Evolutionary conservation across 2,329 filamentous ascomycete genomes (phyloP).

Genomic region (Paraphaeosphaeria minitans): DNA sequence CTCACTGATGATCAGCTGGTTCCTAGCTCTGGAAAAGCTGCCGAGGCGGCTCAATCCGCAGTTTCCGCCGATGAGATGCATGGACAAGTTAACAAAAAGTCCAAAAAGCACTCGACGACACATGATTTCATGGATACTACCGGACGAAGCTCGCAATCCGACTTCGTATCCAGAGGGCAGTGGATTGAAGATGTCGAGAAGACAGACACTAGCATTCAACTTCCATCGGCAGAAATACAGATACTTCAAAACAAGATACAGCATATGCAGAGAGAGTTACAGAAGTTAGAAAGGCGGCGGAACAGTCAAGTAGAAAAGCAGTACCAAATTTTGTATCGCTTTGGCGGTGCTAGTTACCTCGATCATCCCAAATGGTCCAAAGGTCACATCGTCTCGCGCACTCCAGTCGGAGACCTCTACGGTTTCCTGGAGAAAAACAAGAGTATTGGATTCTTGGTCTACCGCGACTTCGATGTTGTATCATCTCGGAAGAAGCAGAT

Average conservation of each 20-base stretch:
- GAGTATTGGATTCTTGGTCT: conserved; percentile 19
- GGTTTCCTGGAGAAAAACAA: conserved; percentile 20
- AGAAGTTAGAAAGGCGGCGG: conserved; percentile 1
- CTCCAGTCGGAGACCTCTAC: conserved; percentile 16
- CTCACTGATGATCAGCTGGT: too few relatives aligned
- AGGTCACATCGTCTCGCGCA: conserved; percentile 14
- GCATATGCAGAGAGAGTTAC: conserved; percentile 6
- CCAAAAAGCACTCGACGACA: neutral
- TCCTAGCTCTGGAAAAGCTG: too few relatives aligned
- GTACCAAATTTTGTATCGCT: conserved; percentile 14
- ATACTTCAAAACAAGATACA: conserved; percentile 1
- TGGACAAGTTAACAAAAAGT: neutral
- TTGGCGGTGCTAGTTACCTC: conserved; percentile 9
- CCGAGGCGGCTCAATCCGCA: too few relatives aligned
- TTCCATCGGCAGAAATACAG: neutral
- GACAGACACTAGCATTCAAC: neutral
- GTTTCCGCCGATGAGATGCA: neutral
- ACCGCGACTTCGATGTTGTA: conserved; percentile 9
- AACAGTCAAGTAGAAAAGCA: neutral
- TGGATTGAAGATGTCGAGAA: neutral
- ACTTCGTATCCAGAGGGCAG: neutral
- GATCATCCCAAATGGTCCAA: conserved; percentile 19
- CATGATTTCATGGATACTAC: too few relatives aligned
- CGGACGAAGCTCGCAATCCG: neutral
- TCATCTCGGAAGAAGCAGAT: neutral